Conservation (phyloP, 179 eudicot genomes). For the Heliamphora pulchella region DNA sequence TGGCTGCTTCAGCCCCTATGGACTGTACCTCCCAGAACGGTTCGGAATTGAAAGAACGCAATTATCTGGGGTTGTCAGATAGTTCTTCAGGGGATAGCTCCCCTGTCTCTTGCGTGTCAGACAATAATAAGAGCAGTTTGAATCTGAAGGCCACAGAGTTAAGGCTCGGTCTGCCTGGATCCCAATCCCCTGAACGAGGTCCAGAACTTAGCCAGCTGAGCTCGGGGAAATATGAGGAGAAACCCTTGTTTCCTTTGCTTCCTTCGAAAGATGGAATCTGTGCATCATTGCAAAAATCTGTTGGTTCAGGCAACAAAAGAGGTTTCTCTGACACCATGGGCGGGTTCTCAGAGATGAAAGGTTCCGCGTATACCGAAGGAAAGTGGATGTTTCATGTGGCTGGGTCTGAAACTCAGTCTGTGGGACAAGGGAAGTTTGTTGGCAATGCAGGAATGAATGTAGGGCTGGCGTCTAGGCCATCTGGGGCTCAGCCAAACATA, state of each 20-base stretch:
- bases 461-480: constrained; percentile 28
- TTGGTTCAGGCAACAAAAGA: constrained; percentile 71
- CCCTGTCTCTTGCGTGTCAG: constrained; percentile 40
- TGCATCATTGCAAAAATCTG: constrained; percentile 33
- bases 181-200: constrained; percentile 74
- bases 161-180: constrained; percentile 89
- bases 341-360: constrained; percentile 34
- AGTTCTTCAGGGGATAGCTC: constrained; percentile 87
- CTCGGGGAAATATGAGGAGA: constrained; percentile 60
- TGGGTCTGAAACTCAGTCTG: constrained; percentile 35
- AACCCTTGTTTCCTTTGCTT: constrained; percentile 61
- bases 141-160: constrained; percentile 84
- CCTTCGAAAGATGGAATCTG: constrained; percentile 57
- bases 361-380: constrained; percentile 24
- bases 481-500: constrained; percentile 26
- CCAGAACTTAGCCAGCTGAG: constrained; percentile 32
- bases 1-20: constrained; percentile 36
- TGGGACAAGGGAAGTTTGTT: constrained; percentile 35
- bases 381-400: constrained; percentile 45
- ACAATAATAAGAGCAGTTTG: constrained; percentile 40
- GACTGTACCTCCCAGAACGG: constrained; percentile 28
- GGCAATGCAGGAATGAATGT: constrained; percentile 27
- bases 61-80: constrained; percentile 71
- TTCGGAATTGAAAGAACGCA: constrained; percentile 49
- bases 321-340: constrained; percentile 64